Evolutionary conservation across 148 eudicot species (phyloP), one percentile per base, ranked within the genome.

Genomic region (Fagopyrum tataricum): DNA sequence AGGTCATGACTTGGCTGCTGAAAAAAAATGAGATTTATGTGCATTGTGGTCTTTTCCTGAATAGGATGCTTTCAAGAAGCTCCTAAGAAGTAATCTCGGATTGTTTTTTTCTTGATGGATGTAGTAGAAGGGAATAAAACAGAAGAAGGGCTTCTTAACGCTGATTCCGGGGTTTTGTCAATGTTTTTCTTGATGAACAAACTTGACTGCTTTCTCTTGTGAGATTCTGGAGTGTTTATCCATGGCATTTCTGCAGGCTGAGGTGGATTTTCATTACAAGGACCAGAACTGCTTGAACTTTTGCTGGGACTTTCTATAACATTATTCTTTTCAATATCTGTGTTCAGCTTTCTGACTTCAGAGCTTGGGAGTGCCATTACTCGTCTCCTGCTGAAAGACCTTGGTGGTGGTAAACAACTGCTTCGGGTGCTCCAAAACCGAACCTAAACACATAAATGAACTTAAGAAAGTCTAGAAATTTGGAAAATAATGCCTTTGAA

Each of bases 81-180:
- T 64, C 69, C 69, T 37, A 64, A 43, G 44, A 91, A 95, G 76
- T 91, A 91, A 74, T 95, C 98, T 75, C 85, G 71, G 47, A 94
- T 94, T n/a, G 98, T 94, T 79, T 78, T 88, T 76, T 88, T 89
- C 78, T 89, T 94, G 71, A 85, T 26, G 31, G 98, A 91, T 74
- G 95, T 86, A 41, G 96, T 93, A 72, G 93, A 91, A 49, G 71
- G 83, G 56, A 95, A 31, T 31, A 31, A 81, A 72, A 91, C 98
- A 48, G 97, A 91, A 58, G 92, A 90, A 8, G 98, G 98, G 82
- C 99, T 94, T 59, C 78, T 84, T 11, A 72, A 24, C 74, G 84
- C 79, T 53, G 87, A 81, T 83, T 91, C 89, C 2, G 98, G 97
- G 18, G 90, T 84, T 79, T 67, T 85, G 47, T 88, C 81, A 31